phyloP scores from a whole-genome alignment of 352 stramenopile genomes.

The Phytophthora pinifolia region DNA sequence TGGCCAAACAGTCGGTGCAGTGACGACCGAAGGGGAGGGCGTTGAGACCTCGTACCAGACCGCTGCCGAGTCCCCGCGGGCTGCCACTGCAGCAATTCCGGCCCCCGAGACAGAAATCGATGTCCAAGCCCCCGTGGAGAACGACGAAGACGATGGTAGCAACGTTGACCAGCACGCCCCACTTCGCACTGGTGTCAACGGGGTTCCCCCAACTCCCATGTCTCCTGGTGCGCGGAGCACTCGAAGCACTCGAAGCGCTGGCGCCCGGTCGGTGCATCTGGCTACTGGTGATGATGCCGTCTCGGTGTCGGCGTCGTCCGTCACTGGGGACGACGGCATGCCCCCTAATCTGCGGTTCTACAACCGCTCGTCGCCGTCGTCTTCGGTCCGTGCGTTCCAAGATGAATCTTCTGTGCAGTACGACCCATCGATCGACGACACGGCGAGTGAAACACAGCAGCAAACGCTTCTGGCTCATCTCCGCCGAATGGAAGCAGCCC shows the following conservation, averaged over 20 bases:
- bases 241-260: constrained; percentile 29
- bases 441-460: constrained; percentile 54
- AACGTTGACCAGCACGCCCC: constrained; percentile 29
- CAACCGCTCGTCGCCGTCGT: constrained; percentile 74
- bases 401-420: constrained; percentile 74
- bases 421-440: constrained; percentile 72
- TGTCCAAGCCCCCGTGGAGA: constrained; percentile 38
- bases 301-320: constrained; percentile 40
- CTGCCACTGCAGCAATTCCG: constrained; percentile 32
- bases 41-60: constrained; percentile 62
- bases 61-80: constrained; percentile 62
- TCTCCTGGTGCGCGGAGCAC: constrained; percentile 40
- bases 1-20: constrained; percentile 69
- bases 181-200: constrained; percentile 17
- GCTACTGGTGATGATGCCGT: constrained; percentile 46
- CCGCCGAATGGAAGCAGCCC: constrained; percentile 70
- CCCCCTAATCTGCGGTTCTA: constrained; percentile 61
- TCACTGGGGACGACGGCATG: constrained; percentile 51
- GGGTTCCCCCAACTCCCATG: constrained; percentile 30
- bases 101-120: constrained; percentile 74
- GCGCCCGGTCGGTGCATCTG: constrained; percentile 31
- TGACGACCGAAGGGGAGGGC: constrained; percentile 72
- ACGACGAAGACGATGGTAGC: constrained; percentile 49
- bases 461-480: constrained; percentile 56
- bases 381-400: constrained; percentile 75